These are phyloP conservation scores for Podosphaera xanthii DNA, from an alignment of 2,329 filamentous ascomycete genomes.

Conservation along the genomic window DNA sequence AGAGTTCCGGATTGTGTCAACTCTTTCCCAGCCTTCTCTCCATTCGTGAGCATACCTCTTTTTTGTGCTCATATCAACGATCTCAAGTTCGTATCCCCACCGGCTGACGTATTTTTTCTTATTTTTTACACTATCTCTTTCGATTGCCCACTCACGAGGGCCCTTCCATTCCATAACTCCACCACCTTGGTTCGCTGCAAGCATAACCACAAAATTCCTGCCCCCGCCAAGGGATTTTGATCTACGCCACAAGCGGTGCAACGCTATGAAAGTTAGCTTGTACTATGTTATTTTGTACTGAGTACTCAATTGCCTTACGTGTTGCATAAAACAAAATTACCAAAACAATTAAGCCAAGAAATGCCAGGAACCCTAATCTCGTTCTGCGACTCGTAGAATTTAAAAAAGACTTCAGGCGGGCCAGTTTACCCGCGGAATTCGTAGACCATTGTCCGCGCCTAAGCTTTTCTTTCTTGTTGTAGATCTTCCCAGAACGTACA, in stretches of 20 bases:
- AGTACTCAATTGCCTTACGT: conserved; percentile 30
- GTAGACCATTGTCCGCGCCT: conserved; percentile 34
- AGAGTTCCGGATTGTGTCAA: conserved; percentile 71
- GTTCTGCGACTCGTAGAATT: conserved; percentile 37
- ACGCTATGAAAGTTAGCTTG: conserved; percentile 11
- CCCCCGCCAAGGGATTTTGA: conserved; percentile 57
- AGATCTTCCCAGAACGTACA: conserved; percentile 22
- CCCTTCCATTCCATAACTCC: conserved; percentile 99
- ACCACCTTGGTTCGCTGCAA: conserved; percentile 82
- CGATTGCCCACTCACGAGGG: conserved; percentile 90
- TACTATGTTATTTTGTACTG: not conserved
- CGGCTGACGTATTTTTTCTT: conserved; percentile 68
- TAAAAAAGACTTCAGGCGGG: conserved; percentile 23
- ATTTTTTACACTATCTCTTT: conserved; percentile 85
- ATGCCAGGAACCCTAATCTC: conserved; percentile 37
- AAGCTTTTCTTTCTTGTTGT: conserved; percentile 59
- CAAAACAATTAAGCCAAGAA: conserved; percentile 34
- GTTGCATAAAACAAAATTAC: conserved; percentile 47
- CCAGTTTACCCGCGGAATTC: conserved; percentile 23
- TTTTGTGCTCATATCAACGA: conserved; percentile 97
- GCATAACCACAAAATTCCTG: conserved; percentile 76
- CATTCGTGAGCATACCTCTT: conserved; percentile 97
- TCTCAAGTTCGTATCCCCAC: conserved; percentile 91
- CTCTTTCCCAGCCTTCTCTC: conserved; percentile 98
- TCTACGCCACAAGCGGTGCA: conserved; percentile 41